Evolutionary conservation across 192 early-diverging fungal genomes (phyloP), one percentile per base, ranked within the genome.

Genomic region (Coemansia sp.): DNA sequence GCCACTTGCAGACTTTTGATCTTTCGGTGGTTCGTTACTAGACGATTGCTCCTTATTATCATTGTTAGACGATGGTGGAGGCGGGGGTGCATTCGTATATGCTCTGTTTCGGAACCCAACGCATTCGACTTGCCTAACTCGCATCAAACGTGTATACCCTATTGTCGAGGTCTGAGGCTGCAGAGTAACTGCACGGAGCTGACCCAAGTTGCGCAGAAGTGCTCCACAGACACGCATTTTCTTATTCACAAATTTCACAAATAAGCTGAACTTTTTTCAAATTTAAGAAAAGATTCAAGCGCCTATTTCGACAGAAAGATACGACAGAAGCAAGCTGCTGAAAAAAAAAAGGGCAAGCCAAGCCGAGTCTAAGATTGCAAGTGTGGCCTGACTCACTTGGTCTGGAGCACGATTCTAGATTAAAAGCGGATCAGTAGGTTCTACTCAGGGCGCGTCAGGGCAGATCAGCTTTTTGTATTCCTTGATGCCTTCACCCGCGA

Each of bases 401-500:
- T 34, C 32, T 34, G 16, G 38, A 44, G 14, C 38, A 9, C 14
- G 28, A 44, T 38, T 12, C 3, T 7, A 27, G 3, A 27, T 7
- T 22, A 14, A 54, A 4, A 16, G 19, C 55, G 4, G 9, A 38
- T 22, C 55, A 38, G 38, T 0, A 9, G 5, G 3, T 19, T 28
- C 25, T 32, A 60, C 22, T 53, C 54, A 52, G 34, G 71, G 58
- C 24, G 72, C 75, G 3, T 69, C 74, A 14, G 82, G 82, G 61
- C 82, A 84, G 41, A 84, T 79, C 73, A 76, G 65, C 62, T 68
- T 73, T 76, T 89, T 89, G 76, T 93, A 93, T 27, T 90, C 87
- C 82, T 86, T 92, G 84, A 90, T 95, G 64, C 88, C 91, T 65
- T 84, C 88, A 41, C 95, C 94, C 30, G 86, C 84, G 81, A 98